Percentiles rank a stretch among this genome's conserved stretches.
Evolutionary conservation across 2,329 filamentous ascomycete genomes (phyloP).

Genomic region (Monilinia fructigena): DNA sequence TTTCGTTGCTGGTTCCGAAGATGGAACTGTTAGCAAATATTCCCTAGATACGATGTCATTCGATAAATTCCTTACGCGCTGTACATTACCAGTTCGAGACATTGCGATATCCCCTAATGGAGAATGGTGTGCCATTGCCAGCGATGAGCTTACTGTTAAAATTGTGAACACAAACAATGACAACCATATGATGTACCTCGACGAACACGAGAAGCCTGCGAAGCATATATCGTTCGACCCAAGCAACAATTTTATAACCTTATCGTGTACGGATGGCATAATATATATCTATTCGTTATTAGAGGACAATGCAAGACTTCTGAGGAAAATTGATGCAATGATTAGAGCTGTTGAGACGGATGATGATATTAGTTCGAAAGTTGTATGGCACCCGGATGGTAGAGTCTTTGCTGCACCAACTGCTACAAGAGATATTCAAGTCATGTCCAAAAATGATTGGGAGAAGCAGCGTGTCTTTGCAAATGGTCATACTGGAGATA

Average conservation of each 20-base stretch:
- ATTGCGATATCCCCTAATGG: slow-evolving; percentile 77
- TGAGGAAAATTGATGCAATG: slow-evolving; percentile 81
- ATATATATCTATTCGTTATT: slow-evolving; percentile 87
- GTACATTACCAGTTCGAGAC: slow-evolving; percentile 82
- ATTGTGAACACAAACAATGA: slow-evolving; percentile 81
- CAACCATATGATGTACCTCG: slow-evolving; percentile 70
- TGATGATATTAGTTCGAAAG: slow-evolving; percentile 69
- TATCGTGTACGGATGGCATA: slow-evolving; percentile 85
- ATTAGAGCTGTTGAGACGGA: slow-evolving; percentile 78
- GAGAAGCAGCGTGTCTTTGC: slow-evolving; percentile 78
- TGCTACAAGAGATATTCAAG: slow-evolving; percentile 75
- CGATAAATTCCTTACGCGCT: slow-evolving; percentile 79
- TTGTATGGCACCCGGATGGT: slow-evolving; percentile 92
- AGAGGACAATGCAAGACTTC: slow-evolving; percentile 73
- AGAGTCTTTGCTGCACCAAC: slow-evolving; percentile 86
- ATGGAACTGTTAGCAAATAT: slow-evolving; percentile 94
- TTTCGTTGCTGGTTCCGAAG: slow-evolving; percentile 87
- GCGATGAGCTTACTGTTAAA: slow-evolving; percentile 90
- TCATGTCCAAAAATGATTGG: slow-evolving; percentile 88
- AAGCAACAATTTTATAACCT: slow-evolving; percentile 69
- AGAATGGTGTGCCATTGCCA: slow-evolving; percentile 91
- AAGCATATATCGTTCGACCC: slow-evolving; percentile 90
- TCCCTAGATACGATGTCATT: slow-evolving; percentile 72
- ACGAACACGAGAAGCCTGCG: slow-evolving; percentile 81
- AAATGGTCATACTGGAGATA: slow-evolving; percentile 76